Base-by-base conservation (phyloP, 371 early-diverging fungal genomes). In the Coemansia sp. region DNA sequence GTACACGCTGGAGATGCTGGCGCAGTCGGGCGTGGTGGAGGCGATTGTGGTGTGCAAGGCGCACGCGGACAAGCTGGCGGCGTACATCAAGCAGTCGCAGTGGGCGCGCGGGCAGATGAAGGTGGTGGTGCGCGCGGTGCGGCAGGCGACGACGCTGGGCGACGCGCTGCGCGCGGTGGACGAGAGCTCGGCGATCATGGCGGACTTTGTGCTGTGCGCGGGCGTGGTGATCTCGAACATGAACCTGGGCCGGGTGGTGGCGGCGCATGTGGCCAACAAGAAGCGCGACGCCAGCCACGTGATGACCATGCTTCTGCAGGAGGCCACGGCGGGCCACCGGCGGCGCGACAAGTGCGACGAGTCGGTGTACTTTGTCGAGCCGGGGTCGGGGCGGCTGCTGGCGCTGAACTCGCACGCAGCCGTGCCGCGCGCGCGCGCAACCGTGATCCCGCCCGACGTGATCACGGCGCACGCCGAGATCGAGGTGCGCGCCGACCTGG, bases 161-260 rank as follows among this genome's bases (percentile, higher is more conserved):
- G 98, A 98, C 75, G 95, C 92, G 8, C 79, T 98, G 66, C 84
- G 98, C 59, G 93, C 94, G 68, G 75, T 96, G 43, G 96, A 98
- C 76, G 84, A 85, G 10, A 87, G 90, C 66, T 85, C 88, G 51
- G 68, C 93, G 45, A 85, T 96, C 62, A 81, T 83, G 43, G 86
- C 86, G 9, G 96, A 98, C 68, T 98, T 98, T 77, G 88, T 98
- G 49, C 84, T 98, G 58, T 90, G 94, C 52, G 84, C 82, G n/a
- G 96, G 93, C 53, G 90, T 95, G 76, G 87, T 93, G 0, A 87
- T 98, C 5, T 87, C 95, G 26, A 96, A 96, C 72, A 85, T 96
- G 68, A 85, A 92, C 58, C 70, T 98, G 59, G 83, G 88, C 43
- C 74, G 80, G 59, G 84, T 87, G 3, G 67, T 96, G 31, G 90